Evolutionary conservation across 2,329 filamentous ascomycete genomes (phyloP).

Genomic region (Aspergillus texensis): DNA sequence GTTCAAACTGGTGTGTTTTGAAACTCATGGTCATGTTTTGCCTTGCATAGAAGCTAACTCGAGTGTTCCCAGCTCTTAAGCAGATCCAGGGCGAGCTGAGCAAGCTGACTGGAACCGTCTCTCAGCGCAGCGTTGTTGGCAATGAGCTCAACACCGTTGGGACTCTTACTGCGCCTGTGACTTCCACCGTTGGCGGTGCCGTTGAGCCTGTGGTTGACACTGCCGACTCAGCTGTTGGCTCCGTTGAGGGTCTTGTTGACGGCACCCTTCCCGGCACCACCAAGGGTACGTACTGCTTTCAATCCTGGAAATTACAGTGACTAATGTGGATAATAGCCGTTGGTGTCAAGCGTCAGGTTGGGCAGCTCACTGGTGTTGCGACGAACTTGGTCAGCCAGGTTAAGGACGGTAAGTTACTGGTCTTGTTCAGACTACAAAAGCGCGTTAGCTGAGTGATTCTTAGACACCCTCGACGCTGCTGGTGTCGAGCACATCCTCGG

Average conservation of each 20-base stretch:
- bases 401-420: conserved; percentile 13
- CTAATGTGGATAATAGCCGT: conserved; percentile 13
- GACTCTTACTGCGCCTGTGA: background rate
- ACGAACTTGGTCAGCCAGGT: conserved; percentile 16
- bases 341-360: conserved; percentile 7
- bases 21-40: background rate
- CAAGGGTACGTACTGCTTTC: conserved; percentile 20
- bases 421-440: background rate
- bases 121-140: conserved; percentile 15
- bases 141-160: conserved; percentile 2
- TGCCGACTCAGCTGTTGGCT: conserved; percentile 10
- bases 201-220: conserved; percentile 1
- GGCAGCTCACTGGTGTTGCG: conserved; percentile 21
- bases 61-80: conserved; percentile 11
- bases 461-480: conserved; percentile 15
- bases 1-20: conserved; percentile 13
- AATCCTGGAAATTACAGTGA: background rate
- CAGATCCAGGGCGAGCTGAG: conserved; percentile 18
- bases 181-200: background rate
- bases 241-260: conserved; percentile 16
- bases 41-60: conserved; percentile 1
- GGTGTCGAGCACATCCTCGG: conserved; percentile 17
- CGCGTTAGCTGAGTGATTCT: background rate
- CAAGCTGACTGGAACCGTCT: conserved; percentile 7
- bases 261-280: conserved; percentile 11